These are phyloP conservation scores for Fusarium dimerum DNA, from an alignment of 2,329 filamentous ascomycete species.

Conservation along the genomic window DNA sequence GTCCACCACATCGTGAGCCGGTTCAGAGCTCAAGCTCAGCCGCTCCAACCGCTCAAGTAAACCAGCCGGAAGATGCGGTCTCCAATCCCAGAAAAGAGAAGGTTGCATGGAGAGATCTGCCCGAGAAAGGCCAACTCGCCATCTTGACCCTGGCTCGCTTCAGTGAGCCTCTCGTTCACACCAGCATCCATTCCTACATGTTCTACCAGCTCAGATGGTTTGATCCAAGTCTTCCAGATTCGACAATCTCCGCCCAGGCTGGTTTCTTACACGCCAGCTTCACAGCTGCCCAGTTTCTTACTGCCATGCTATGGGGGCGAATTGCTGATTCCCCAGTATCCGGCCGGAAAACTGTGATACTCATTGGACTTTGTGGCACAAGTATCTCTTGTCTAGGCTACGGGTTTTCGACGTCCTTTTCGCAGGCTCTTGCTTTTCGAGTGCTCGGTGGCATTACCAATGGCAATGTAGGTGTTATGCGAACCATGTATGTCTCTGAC, in stretches of 20 bases:
- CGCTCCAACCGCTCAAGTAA: not conserved
- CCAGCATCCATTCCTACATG: conserved; percentile 74
- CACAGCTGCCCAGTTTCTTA: conserved; percentile 79
- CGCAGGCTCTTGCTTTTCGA: conserved; percentile 72
- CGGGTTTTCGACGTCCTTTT: conserved; percentile 64
- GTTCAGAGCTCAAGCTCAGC: not conserved
- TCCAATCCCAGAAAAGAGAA: conserved; percentile 13
- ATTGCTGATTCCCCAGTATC: conserved; percentile 62
- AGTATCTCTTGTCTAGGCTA: conserved; percentile 50
- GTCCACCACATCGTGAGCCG: not conserved
- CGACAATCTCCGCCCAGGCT: conserved; percentile 74
- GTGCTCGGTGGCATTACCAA: conserved; percentile 72
- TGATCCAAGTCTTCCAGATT: conserved; percentile 51
- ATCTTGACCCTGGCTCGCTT: conserved; percentile 78
- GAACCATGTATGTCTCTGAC: conserved; percentile 61
- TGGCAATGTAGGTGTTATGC: conserved; percentile 72
- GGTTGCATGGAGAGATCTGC: conserved; percentile 66
- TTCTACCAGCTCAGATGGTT: conserved; percentile 90
- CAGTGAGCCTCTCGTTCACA: conserved; percentile 81
- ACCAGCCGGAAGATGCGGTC: not conserved
- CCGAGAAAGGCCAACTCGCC: conserved; percentile 73
- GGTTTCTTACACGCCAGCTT: conserved; percentile 79
- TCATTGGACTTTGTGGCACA: conserved; percentile 74
- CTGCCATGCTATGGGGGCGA: conserved; percentile 80
- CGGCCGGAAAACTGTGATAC: conserved; percentile 75